Evolutionary conservation across 1,139 yeast species (phyloP), one percentile per base, ranked within the genome.

Genomic region (Pneumocystis sp.): DNA sequence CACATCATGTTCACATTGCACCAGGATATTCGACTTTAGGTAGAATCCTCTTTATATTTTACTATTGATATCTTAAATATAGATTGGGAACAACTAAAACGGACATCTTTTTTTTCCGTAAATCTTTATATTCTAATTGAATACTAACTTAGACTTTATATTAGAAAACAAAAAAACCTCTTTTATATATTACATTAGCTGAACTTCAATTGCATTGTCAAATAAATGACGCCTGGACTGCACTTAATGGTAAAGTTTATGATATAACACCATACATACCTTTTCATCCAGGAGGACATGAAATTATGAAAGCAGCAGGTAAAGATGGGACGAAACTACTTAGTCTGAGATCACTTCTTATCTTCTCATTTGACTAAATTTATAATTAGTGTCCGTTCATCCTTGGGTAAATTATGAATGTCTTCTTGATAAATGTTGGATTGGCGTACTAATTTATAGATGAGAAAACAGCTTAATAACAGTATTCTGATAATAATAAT

Each of bases 211-310:
- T 75, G 64, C 97, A 93, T 74, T 80, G 78, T 40, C 74, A 78
- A 0, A 70, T 69, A 29, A 81, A 82, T 0, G 96, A 93, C 72
- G 88, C 89, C 67, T 93, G 98, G 98, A 87, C 95, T 5, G 83
- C 84, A 61, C 80, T 93, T 17, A 83, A 83, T 64, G 91, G 93
- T 0, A 86, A 83, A 71, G 96, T 93, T 1, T 93, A 87, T 76
- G 89, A 91, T 72, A 79, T 93, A 40, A 85, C 96, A 0, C 85
- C 88, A 10, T 93, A 93, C 74, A 74, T 93, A 44, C 79, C 83
- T 66, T 93, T 85, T 74, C 98, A 93, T 71, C 98, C 98, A 0
- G 98, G 98, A 34, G 98, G 98, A 0, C 84, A 82, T 6, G 90
- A 90, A 72, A 77, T 93, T 61, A 79, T 88, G 83, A 82, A 84